Base-by-base conservation (phyloP, 495 filamentous ascomycete species). In the Aspergillus bridgeri region DNA sequence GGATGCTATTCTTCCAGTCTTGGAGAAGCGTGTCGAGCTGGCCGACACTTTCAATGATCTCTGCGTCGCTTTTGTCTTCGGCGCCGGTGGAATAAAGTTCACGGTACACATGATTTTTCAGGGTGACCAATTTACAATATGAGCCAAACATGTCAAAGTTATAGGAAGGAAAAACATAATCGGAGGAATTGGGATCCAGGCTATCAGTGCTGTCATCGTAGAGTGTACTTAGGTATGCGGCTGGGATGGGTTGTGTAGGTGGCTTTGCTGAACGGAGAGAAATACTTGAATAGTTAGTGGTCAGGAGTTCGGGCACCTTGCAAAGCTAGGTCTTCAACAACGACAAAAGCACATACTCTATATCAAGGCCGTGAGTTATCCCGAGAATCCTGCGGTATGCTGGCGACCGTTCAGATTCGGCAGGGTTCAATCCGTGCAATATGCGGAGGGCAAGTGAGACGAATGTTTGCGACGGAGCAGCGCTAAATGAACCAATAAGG, bases 31-130 rank as follows among this genome's bases (percentile, higher is more conserved):
- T 20, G 21, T 53, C 50, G n/a, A 53, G 50, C 18, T 20, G n/a
- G 8, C 50, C 50, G 21, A 53, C 50, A 7, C n/a, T 18, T 13
- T 15, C 25, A 53, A 53, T 53, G 13, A 53, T 29, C 9, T 53
- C 50, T 20, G 48, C 2, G n/a, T 50, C 48, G 7, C 4, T n/a
- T 24, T 29, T 50, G 22, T 50, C 22, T 5, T 3, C 7, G 2
- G 20, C 48, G n/a, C 17, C 2, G 17, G 48, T n/a, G 20, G 48
- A 50, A 15, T 50, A 23, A 3, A 50, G 23, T 7, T 50, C 48
- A 25, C 22, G 48, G 23, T 50, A 24, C 17, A 50, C 48, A n/a
- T 50, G 48, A 27, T 8, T 13, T n/a, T 50, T 50, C 17, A 50
- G 21, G 1, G 13, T 7, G 13, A 23, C 29, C 8, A 25, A 24